These are phyloP conservation scores for Crithidia fasciculata DNA, from an alignment of 208 protist genomes.

Conservation along the genomic window DNA sequence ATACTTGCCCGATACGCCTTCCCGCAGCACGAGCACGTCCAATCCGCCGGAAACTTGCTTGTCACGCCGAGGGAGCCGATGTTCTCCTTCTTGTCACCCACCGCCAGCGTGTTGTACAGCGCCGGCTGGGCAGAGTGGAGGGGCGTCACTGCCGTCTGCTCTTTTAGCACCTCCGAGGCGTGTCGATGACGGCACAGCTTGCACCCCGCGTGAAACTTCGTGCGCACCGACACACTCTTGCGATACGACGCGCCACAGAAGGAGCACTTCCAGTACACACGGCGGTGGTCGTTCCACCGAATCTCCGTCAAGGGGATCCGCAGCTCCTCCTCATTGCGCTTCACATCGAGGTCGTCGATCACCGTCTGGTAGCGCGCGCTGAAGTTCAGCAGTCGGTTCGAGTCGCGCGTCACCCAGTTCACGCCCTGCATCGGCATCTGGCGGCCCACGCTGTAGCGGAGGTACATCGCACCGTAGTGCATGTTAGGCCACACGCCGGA, in stretches of 20 bases:
- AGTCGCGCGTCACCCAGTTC: slow-evolving; percentile 89
- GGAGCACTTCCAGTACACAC: slow-evolving; percentile 83
- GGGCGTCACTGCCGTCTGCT: slow-evolving; percentile 36
- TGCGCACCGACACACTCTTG: slow-evolving; percentile 83
- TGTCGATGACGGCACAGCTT: slow-evolving; percentile 70
- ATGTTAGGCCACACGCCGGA: slow-evolving; percentile 90
- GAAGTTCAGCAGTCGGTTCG: slow-evolving; percentile 85
- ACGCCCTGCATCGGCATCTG: slow-evolving; percentile 84
- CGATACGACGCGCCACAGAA: slow-evolving; percentile 82
- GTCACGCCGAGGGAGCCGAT: slow-evolving; percentile 54
- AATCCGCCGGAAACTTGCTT: slow-evolving; percentile 80
- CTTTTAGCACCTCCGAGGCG: slow-evolving; percentile 77
- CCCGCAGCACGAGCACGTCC: slow-evolving; percentile 72
- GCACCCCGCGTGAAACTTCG: slow-evolving; percentile 84
- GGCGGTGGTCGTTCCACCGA: slow-evolving; percentile 88
- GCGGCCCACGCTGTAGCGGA: slow-evolving; percentile 80
- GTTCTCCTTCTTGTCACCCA: slow-evolving; percentile 58
- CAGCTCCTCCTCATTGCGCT: slow-evolving; percentile 83
- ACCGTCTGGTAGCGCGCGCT: slow-evolving; percentile 70
- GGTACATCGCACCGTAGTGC: slow-evolving; percentile 89
- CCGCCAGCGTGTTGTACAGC: slow-evolving; percentile 53
- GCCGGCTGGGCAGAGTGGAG: slow-evolving; percentile 43
- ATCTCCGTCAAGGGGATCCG: slow-evolving; percentile 71
- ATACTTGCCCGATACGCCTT: slow-evolving; percentile 67
- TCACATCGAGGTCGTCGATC: slow-evolving; percentile 80